Base-by-base conservation (phyloP, 768 basidiomycete species). In the Collybiopsis luxurians region DNA sequence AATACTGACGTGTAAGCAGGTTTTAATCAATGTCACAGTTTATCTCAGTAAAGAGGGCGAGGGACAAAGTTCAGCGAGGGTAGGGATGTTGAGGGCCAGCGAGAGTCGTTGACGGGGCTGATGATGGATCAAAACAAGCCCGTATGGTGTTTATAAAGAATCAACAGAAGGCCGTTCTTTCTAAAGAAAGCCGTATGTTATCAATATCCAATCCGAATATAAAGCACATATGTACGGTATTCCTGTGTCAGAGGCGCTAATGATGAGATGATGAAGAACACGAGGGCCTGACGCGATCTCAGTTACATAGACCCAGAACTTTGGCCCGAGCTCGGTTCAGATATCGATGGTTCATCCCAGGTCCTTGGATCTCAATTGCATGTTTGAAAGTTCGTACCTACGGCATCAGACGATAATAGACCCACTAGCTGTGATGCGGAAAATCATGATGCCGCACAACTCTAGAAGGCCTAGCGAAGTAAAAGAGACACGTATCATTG, bases 261-360 rank as follows among this genome's bases (percentile, higher is more conserved):
- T 54, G 53, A 54, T 54, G 40, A 44, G 36, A 54, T 34, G 53
- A 43, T 53, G 51, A n/a, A 39, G 51, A 53, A 53, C 51, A 53
- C 51, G 51, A 53, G 51, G 51, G 40, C 48, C 19, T n/a, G n/a
- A n/a, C n/a, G 13, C 31, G 31, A 34, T 34, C 31, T 34, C 36
- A 34, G 23, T 26, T 51, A 34, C 30, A 34, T 51, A 36, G 36
- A 51, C 31, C 50, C 50, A 51, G 21, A 38, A 51, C n/a, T 40
- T 24, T 15, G 50, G 48, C 12, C 38, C 36, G 23, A 51, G 48
- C 15, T 49, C 48, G 48, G 48, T 49, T 28, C 26, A 47, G n/a
- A n/a, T n/a, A n/a, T n/a, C n/a, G n/a, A n/a, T 49, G 48, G 31
- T 19, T 49, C 30, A 49, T 28, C 31, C 48, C 48, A 49, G 30